Percentiles rank a stretch among this genome's conserved stretches.
Conservation (phyloP, 306 rosid species). For the Adenanthera pavonina region DNA sequence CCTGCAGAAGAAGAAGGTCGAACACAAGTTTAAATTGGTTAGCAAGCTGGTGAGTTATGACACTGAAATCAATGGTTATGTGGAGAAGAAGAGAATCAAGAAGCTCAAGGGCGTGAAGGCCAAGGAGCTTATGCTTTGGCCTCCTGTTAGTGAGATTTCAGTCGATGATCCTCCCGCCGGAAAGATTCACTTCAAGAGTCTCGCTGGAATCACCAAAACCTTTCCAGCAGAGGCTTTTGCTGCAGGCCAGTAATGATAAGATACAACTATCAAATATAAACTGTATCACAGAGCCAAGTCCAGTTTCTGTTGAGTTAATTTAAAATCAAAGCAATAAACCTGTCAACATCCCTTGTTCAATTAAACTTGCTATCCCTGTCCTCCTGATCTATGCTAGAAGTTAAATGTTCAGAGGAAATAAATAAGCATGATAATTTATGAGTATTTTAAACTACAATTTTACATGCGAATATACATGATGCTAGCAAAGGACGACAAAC, state of each 20-base stretch:
- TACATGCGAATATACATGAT: not conserved
- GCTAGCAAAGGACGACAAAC: not conserved
- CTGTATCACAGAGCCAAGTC: not conserved
- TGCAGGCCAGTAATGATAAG: conserved; percentile 51
- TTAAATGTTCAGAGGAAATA: not conserved
- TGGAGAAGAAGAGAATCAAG: conserved; percentile 52
- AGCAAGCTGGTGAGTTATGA: conserved; percentile 62
- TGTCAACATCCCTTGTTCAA: not conserved
- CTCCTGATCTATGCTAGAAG: not conserved
- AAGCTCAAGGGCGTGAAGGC: conserved; percentile 74
- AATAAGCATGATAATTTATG: not conserved
- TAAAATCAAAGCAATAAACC: conserved; percentile 22
- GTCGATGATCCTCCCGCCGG: conserved; percentile 49
- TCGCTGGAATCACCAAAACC: conserved; percentile 66
- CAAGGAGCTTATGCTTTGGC: conserved; percentile 72
- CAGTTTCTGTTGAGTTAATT: not conserved
- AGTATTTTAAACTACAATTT: not conserved
- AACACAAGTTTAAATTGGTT: conserved; percentile 61
- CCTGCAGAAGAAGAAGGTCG: conserved; percentile 58
- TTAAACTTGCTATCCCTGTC: not conserved
- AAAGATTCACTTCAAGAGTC: conserved; percentile 67
- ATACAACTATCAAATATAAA: not conserved
- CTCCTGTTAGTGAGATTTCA: conserved; percentile 60
- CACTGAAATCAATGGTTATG: conserved; percentile 49
- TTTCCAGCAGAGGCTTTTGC: conserved; percentile 68